A percentile compares a stretch with the other conserved stretches of the same genome.
Evolutionary conservation across 2,329 filamentous ascomycete species (phyloP).

Genomic region (Penicillium brasilianum): DNA sequence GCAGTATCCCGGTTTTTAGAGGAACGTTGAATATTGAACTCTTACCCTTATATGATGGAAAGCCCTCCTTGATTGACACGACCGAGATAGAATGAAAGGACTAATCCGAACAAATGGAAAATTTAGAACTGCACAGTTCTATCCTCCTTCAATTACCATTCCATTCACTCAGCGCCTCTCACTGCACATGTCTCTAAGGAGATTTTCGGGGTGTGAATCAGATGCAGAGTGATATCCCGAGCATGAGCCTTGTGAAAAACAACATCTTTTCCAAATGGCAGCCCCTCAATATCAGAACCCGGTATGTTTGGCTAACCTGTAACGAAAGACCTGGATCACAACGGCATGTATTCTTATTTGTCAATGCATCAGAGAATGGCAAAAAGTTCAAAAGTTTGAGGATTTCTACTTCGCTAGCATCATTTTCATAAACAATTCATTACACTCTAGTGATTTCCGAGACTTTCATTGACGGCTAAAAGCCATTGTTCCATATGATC

Average conservation of each 20-base stretch:
- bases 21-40: not conserved
- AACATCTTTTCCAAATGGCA: not conserved
- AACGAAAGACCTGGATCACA: too few relatives aligned
- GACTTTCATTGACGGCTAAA: not conserved
- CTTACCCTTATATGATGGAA: not conserved
- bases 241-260: not conserved
- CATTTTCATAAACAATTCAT: too few relatives aligned
- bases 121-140: not conserved
- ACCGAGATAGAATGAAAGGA: not conserved
- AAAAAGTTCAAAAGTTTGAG: too few relatives aligned
- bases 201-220: not conserved
- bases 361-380: too few relatives aligned
- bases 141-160: not conserved
- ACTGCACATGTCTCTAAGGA: not conserved
- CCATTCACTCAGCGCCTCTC: not conserved
- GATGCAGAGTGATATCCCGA: too few relatives aligned
- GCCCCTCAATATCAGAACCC: too few relatives aligned
- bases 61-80: not conserved
- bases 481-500: not conserved
- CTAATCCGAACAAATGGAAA: not conserved
- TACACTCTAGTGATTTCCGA: too few relatives aligned
- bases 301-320: too few relatives aligned
- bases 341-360: too few relatives aligned
- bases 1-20: conserved; percentile 38
- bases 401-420: not conserved